These are phyloP conservation scores for Lignosus rhinocerotis DNA, from an alignment of 1,284 basidiomycete genomes.

Conservation along the genomic window DNA sequence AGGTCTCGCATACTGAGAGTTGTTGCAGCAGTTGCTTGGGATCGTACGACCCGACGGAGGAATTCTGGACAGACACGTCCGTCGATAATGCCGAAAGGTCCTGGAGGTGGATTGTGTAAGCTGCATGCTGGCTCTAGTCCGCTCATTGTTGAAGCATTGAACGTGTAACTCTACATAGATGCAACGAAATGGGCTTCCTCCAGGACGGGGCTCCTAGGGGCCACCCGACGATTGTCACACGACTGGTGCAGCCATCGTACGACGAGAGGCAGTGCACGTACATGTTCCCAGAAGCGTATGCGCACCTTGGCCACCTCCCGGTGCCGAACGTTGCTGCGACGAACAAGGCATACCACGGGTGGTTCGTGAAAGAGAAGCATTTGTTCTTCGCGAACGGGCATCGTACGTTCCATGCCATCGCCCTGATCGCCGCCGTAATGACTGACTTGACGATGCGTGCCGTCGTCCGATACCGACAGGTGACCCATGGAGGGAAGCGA, in stretches of 20 bases:
- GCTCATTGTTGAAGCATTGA: no score
- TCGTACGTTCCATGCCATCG: constrained; percentile 20
- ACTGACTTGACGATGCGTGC: not conserved
- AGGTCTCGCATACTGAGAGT: not conserved
- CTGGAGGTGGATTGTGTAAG: constrained; percentile 64
- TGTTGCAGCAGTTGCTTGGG: constrained; percentile 45
- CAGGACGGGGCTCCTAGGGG: constrained; percentile 59
- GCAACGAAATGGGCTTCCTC: constrained; percentile 68
- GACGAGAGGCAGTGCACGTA: constrained; percentile 66
- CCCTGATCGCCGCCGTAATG: not conserved
- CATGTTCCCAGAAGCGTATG: constrained; percentile 60
- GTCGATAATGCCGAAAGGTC: constrained; percentile 54
- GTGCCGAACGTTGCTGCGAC: constrained; percentile 41
- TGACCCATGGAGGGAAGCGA: constrained; percentile 74
- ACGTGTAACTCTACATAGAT: constrained; percentile 38
- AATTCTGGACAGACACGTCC: constrained; percentile 51
- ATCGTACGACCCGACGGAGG: constrained; percentile 49
- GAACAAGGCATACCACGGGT: constrained; percentile 58
- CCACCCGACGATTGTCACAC: constrained; percentile 55
- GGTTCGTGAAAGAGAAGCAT: constrained; percentile 55
- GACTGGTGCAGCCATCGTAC: constrained; percentile 59
- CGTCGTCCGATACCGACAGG: constrained; percentile 33
- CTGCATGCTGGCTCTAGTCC: not conserved
- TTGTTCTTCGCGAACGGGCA: constrained; percentile 70
- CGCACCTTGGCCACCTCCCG: constrained; percentile 30